Base-by-base conservation (phyloP, 805 yeast species). In the Zygotorulaspora sp. region DNA sequence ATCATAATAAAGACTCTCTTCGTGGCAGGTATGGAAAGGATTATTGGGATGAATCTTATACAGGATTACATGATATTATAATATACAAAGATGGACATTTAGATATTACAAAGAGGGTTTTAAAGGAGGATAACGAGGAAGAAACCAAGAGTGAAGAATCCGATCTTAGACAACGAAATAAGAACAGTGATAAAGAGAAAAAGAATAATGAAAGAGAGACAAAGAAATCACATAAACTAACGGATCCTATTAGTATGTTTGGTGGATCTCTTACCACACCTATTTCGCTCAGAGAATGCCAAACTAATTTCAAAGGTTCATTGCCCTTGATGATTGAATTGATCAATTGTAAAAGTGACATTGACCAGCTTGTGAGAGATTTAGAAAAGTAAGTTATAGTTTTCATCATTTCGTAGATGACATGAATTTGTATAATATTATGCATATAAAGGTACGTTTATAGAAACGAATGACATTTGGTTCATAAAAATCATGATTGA, bases 241-340 rank as follows among this genome's bases (percentile, higher is more conserved):
- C 32, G n/a, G 58, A 59, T 28, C 62, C 64, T 6, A 46, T 59
- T 6, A 32, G 32, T 6, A 59, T 59, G 64, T 59, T 59, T 44
- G 62, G 61, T 1, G 60, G 54, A 9, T 54, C 47, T 3, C 42
- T 59, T 11, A 41, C 54, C 4, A 39, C 51, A 3, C 64, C 64
- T 10, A 26, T 38, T 1, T 47, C 56, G 13, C 29, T 59, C 28
- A 46, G 61, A 36, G 52, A 50, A 26, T 48, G 48, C 20, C 63
- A 59, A 35, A 30, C 48, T 15, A 44, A 49, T 21, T 59, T 57
- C 30, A 53, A 50, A 40, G 50, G 55, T 20, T 40, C 41, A 12
- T 40, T 53, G 5, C 51, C 50, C 2, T 15, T 57, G 8, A 34
- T 55, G 13, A 35, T 41, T 7, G 50, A 55, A 27, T 29, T 59